Evolutionary conservation across 2,329 filamentous ascomycete species (phyloP), one percentile per base, ranked within the genome.

Genomic region (Tolypocladium pustulatum): DNA sequence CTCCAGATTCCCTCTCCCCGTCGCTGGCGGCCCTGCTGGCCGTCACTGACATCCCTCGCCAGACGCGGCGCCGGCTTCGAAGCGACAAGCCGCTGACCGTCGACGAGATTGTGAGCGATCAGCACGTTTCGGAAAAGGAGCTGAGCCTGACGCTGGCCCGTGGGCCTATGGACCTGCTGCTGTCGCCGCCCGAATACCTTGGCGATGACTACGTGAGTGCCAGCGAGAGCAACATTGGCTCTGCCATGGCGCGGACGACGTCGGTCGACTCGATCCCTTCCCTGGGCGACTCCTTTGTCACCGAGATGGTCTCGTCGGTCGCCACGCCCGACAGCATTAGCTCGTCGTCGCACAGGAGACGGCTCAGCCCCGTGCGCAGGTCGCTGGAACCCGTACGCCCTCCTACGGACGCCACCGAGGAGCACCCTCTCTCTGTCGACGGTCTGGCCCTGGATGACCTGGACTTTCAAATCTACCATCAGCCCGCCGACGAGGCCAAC

Each of bases 211-310:
- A 76, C 41, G 65, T 68, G n/a, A 76, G 76, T 46, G 67, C 72
- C 38, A 81, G 77, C 64, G 82, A 85, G 59, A 81, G 79, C 67
- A 76, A 77, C 38, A 72, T 78, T 27, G 78, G 78, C 30, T 83
- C 80, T 10, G 70, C 76, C 22, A 68, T 82, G 54, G 80, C 75
- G 1, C 77, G 81, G 57, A 82, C 82, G 1, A 74, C 79, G 9
- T 87, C 84, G 13, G 74, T 81, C 56, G 84, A 86, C 61, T 87
- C 84, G 2, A 76, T 86, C 61, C 83, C 83, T 1, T 87, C 84
- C 1, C 70, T 87, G 9, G 76, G 77, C 51, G 79, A 80, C 53
- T 86, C 83, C 0, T 75, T 80, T 55, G 75, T 74, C 8, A 81
- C 79, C 8, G 79, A 81, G 55, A 68, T 73, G 1, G 63, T 78